phyloP scores from a whole-genome alignment of 2,329 filamentous ascomycete species.

The Colletotrichum destructivum region DNA sequence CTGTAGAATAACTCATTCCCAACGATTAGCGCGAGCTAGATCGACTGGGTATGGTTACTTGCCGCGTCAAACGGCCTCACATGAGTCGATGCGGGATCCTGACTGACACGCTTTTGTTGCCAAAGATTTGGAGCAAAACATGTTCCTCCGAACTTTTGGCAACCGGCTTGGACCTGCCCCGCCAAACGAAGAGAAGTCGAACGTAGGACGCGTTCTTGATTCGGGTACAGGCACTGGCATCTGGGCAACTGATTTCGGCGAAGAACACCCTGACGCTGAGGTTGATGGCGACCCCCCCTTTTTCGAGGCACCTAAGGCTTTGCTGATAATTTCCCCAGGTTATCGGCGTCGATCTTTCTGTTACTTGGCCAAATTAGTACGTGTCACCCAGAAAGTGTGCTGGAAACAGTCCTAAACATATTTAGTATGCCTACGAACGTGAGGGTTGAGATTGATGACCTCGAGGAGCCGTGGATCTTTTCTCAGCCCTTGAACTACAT shows the following conservation, averaged over 20 bases:
- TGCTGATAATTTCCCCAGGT: slow-evolving; percentile 46
- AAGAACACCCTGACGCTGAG: slow-evolving; percentile 50
- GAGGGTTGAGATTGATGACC: slow-evolving; percentile 60
- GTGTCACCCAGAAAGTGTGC: slow-evolving; percentile 59
- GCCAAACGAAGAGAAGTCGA: slow-evolving; percentile 44
- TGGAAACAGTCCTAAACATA: neutral
- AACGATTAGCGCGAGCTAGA: slow-evolving; percentile 30
- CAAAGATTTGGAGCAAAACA: slow-evolving; percentile 54
- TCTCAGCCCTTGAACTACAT: slow-evolving; percentile 48
- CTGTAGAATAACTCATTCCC: slow-evolving; percentile 19
- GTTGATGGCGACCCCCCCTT: slow-evolving; percentile 12
- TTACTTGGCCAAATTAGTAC: slow-evolving; percentile 62
- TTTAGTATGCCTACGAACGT: slow-evolving; percentile 60
- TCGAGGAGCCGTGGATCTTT: slow-evolving; percentile 56
- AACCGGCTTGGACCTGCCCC: slow-evolving; percentile 47
- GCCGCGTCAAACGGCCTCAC: neutral
- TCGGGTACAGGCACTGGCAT: slow-evolving; percentile 42
- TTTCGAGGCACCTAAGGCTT: too few relatives aligned
- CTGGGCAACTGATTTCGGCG: slow-evolving; percentile 47
- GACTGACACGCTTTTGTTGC: neutral
- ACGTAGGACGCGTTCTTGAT: slow-evolving; percentile 40
- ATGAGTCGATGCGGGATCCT: neutral
- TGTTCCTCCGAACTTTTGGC: slow-evolving; percentile 51
- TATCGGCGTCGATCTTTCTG: slow-evolving; percentile 70
- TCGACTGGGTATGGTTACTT: slow-evolving; percentile 17